Evolutionary conservation across 1,139 yeast species (phyloP), one percentile per base, ranked within the genome.

Genomic region (Geotrichum citri-aurantii): DNA sequence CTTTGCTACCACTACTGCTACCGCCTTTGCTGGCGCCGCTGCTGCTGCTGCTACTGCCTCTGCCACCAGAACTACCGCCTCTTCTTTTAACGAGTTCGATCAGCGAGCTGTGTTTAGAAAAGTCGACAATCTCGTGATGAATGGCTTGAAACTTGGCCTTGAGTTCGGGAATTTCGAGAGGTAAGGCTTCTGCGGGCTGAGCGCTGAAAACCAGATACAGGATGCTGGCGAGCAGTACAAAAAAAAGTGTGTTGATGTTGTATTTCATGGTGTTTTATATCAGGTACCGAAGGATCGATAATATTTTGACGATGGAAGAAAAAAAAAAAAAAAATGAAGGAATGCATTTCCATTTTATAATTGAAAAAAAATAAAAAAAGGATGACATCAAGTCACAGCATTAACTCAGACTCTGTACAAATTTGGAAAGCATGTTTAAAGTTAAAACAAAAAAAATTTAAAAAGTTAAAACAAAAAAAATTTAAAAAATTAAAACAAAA

Each of bases 81-180:
- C 59, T 54, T 27, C 59, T 55, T 19, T 40, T 53, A 5, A 50
- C 52, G 40, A 57, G 19, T 7, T 57, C 57, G 2, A 57, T 42
- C 23, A 51, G 51, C 12, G 19, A 14, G 2, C 55, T 29, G 31
- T 57, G 53, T 21, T 31, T n/a, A 7, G 48, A 27, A 17, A 31
- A 17, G 3, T 31, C 31, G 14, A 54, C 17, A 10, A 31, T 21
- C 19, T 40, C 19, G 6, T n/a, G 17, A 1, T 11, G 23, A 26
- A 48, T 17, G 3, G 27, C 29, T 12, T 33, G 19, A 24, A 54
- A 23, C 14, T 37, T 48, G 23, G 48, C 52, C 42, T 48, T 54
- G 23, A 48, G 24, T 29, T 37, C 48, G 6, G 56, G 14, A 31
- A 54, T 48, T 19, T 54, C 56, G 17, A 54, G 49, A 6, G 56